phyloP scores from a whole-genome alignment of 768 basidiomycete species.

The Tylopilus intermedius region DNA sequence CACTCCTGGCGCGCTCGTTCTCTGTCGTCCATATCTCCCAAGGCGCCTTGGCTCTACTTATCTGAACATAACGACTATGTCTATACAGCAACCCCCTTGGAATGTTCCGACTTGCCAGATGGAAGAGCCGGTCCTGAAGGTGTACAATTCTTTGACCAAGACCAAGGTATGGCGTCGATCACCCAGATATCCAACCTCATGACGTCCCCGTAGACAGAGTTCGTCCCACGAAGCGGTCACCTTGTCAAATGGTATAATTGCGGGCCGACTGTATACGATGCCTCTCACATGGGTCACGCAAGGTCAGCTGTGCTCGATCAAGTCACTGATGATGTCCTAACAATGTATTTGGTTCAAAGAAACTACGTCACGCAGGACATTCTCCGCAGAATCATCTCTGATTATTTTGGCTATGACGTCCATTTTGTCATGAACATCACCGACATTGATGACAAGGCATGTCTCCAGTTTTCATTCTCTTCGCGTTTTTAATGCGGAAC shows the following conservation, averaged over 20 bases:
- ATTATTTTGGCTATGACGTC: conserved; percentile 97
- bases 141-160: conserved; percentile 91
- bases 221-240: conserved; percentile 61
- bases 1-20: conserved; percentile 4
- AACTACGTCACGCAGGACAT: conserved; percentile 60
- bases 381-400: conserved; percentile 68
- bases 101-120: conserved; percentile 32
- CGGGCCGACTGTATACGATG: conserved; percentile 97
- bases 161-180: conserved; percentile 62
- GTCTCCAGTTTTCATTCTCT: conserved; percentile 10
- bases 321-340: conserved; percentile 1
- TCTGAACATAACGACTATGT: conserved; percentile 36
- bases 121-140: conserved; percentile 51
- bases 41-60: conserved; percentile 5
- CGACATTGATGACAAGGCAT: conserved; percentile 97
- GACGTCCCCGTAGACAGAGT: conserved; percentile 56
- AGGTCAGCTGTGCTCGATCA: conserved; percentile 45
- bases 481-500: conserved; percentile 5
- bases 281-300: conserved; percentile 98
- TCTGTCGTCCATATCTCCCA: conserved; percentile 4
- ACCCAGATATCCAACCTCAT: conserved; percentile 7
- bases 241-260: conserved; percentile 99
- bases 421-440: conserved; percentile 99
- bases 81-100: conserved; percentile 56
- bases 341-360: conserved; percentile 38